Conservation (phyloP, 495 filamentous ascomycete genomes). For the Penicillium flavigenum region DNA sequence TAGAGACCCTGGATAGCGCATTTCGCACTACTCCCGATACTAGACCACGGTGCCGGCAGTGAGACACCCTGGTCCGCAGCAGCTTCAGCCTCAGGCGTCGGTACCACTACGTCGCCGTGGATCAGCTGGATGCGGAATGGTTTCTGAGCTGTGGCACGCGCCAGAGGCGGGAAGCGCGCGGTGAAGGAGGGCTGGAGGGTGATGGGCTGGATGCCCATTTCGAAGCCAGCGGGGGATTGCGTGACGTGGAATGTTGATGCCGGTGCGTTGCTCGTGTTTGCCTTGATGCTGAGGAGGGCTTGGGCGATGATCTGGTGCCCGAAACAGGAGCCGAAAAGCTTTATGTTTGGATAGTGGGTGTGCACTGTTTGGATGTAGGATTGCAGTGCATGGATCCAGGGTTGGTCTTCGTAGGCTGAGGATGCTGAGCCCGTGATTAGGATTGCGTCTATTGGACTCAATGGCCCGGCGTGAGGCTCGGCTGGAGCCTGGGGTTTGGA, state of each 20-base stretch:
- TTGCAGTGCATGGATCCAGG: constrained; percentile 38
- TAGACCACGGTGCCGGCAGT: constrained; percentile 33
- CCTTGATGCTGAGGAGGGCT: constrained; percentile 27
- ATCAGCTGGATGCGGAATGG: constrained; percentile 36
- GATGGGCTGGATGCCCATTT: constrained; percentile 43
- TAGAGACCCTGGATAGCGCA: constrained; percentile 47
- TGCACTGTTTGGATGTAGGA: constrained; percentile 38
- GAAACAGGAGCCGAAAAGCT: constrained; percentile 51
- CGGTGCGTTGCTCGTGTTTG: background rate
- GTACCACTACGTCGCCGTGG: constrained; percentile 37
- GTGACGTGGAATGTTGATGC: constrained; percentile 25
- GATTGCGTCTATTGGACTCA: constrained; percentile 37
- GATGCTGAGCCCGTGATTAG: constrained; percentile 42
- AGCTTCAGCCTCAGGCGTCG: constrained; percentile 18
- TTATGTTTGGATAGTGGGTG: constrained; percentile 39
- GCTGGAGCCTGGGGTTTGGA: constrained; percentile 10
- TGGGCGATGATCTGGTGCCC: constrained; percentile 50
- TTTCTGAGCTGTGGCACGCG: constrained; percentile 1
- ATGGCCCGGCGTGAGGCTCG: constrained; percentile 14
- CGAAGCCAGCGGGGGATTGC: constrained; percentile 29
- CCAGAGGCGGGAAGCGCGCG: constrained; percentile 27
- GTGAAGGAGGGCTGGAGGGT: constrained; percentile 30
- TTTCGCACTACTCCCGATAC: constrained; percentile 31
- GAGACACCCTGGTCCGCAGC: background rate
- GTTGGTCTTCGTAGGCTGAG: constrained; percentile 36